Percentiles rank a stretch among this genome's conserved stretches.
phyloP scores from a whole-genome alignment of 2,329 filamentous ascomycete species.

The Cladobotryum protrusum region DNA sequence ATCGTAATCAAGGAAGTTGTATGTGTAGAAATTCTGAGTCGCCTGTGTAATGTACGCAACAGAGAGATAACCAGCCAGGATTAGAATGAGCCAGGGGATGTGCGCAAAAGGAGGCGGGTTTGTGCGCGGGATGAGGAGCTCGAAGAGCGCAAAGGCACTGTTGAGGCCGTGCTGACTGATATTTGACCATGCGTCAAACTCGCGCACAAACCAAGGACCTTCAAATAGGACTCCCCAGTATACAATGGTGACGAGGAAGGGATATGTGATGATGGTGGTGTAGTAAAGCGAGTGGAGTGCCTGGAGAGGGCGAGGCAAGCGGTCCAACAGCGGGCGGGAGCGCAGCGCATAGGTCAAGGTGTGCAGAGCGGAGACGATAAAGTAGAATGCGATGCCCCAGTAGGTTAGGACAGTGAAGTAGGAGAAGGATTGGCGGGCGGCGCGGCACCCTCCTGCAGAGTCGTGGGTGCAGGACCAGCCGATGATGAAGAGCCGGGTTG shows the following conservation, averaged over 20 bases:
- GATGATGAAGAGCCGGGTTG: slow-evolving; percentile 62
- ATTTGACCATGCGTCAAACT: slow-evolving; percentile 57
- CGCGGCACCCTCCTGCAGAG: slow-evolving; percentile 34
- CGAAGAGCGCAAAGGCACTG: slow-evolving; percentile 65
- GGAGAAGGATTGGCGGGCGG: slow-evolving; percentile 57
- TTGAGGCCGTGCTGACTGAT: slow-evolving; percentile 73
- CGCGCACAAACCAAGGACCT: slow-evolving; percentile 42
- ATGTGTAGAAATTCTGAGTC: slow-evolving; percentile 68
- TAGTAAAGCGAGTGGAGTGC: slow-evolving; percentile 60
- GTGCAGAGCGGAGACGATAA: slow-evolving; percentile 60
- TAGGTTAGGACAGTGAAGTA: slow-evolving; percentile 80
- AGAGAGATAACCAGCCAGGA: slow-evolving; percentile 65
- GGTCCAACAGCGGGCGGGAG: slow-evolving; percentile 49
- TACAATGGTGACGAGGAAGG: slow-evolving; percentile 64
- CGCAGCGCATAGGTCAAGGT: slow-evolving; percentile 58
- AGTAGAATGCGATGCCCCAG: slow-evolving; percentile 80
- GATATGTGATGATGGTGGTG: slow-evolving; percentile 55
- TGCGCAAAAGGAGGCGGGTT: slow-evolving; percentile 55
- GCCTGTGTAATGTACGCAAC: slow-evolving; percentile 68
- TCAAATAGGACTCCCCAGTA: slow-evolving; percentile 61
- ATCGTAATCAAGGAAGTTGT: slow-evolving; percentile 67
- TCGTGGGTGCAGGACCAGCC: slow-evolving; percentile 55
- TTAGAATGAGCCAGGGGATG: slow-evolving; percentile 59
- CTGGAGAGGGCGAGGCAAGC: slow-evolving; percentile 56
- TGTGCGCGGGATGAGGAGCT: slow-evolving; percentile 64